Evolutionary conservation across 2,329 filamentous ascomycete species (phyloP).

Genomic region (Eutypa lata): DNA sequence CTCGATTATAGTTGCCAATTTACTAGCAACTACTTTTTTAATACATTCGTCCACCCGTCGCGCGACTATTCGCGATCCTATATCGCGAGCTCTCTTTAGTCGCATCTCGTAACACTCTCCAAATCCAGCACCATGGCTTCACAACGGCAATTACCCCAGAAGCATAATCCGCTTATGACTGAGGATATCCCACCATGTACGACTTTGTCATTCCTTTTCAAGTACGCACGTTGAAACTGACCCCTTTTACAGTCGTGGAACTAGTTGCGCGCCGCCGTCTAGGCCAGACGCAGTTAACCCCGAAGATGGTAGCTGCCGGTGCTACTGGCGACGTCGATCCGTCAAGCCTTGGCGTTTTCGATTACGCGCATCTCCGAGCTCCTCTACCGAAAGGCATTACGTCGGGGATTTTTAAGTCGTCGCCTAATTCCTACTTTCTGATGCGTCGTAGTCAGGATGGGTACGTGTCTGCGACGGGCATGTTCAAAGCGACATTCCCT

Average conservation of each 20-base stretch:
- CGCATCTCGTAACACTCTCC: conserved; percentile 10
- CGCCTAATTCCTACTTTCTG: conserved; percentile 91
- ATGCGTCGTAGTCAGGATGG: conserved; percentile 89
- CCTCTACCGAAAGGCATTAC: conserved; percentile 87
- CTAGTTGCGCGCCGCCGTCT: conserved; percentile 82
- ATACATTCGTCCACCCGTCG: neutral
- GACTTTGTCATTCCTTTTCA: conserved; percentile 10
- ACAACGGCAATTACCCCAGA: conserved; percentile 52
- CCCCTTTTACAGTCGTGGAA: conserved; percentile 55
- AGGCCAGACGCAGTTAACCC: conserved; percentile 85
- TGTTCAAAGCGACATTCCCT: conserved; percentile 89
- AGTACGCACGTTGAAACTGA: conserved; percentile 9
- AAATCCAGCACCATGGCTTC: conserved; percentile 33
- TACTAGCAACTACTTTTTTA: neutral
- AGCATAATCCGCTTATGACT: conserved; percentile 64
- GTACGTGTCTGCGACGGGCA: conserved; percentile 80
- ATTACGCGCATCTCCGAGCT: conserved; percentile 93
- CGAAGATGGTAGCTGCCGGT: conserved; percentile 73
- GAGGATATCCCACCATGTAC: conserved; percentile 63
- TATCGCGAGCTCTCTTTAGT: conserved; percentile 11
- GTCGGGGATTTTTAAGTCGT: conserved; percentile 88
- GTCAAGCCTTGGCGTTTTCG: conserved; percentile 77
- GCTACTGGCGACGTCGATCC: conserved; percentile 69
- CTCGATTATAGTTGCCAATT: neutral
- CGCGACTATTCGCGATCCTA: neutral